Evolutionary conservation across 331 rosid species (phyloP).

Genomic region (Saraca asoca): DNA sequence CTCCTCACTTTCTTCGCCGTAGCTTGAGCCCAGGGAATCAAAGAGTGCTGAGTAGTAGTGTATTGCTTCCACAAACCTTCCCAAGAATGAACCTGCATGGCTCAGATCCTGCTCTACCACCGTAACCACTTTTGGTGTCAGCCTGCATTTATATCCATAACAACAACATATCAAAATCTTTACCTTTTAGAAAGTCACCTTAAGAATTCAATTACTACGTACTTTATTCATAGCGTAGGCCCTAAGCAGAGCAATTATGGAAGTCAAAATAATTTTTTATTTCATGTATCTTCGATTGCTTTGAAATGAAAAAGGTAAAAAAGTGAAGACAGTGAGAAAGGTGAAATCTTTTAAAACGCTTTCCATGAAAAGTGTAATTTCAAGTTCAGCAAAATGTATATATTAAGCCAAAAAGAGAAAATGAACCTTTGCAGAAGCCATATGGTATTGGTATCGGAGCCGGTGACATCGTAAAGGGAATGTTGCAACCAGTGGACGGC

Average conservation of each 20-base stretch:
- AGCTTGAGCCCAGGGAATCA: conserved; percentile 90
- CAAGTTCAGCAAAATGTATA: not conserved
- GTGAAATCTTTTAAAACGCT: conserved; percentile 26
- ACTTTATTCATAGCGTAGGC: no score
- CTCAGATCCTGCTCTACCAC: conserved; percentile 96
- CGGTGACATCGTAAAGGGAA: conserved; percentile 94
- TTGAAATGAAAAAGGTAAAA: conserved; percentile 38
- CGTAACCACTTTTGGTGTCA: conserved; percentile 95
- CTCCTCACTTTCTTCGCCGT: conserved; percentile 94
- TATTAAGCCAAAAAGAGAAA: not conserved
- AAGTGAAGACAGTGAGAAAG: conserved; percentile 40
- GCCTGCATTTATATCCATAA: conserved; percentile 42
- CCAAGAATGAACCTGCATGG: conserved; percentile 91
- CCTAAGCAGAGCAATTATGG: no score
- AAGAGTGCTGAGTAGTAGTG: conserved; percentile 96
- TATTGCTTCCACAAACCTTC: conserved; percentile 96
- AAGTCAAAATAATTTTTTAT: conserved; percentile 32
- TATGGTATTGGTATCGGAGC: conserved; percentile 82
- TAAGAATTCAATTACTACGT: no score
- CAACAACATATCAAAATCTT: no score
- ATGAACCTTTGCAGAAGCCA: conserved; percentile 91
- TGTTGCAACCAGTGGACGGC: conserved; percentile 99
- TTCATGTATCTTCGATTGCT: not conserved
- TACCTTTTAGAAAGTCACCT: no score
- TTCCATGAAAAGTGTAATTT: conserved; percentile 35